Base-by-base conservation (phyloP, 257 asterid species). In the Jacaranda mimosifolia region DNA sequence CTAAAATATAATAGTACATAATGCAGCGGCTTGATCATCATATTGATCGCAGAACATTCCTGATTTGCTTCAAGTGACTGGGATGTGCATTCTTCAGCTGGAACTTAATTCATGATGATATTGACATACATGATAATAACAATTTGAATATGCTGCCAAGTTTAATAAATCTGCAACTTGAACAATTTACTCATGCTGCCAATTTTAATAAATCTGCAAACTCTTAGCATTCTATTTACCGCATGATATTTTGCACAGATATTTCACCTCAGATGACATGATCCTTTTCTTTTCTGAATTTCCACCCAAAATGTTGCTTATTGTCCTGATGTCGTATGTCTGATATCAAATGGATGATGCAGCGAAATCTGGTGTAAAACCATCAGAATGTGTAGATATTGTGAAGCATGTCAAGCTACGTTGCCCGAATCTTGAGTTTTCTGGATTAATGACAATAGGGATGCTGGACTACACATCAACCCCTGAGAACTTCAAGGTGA, bases 371-470 rank as follows among this genome's bases (percentile, higher is more conserved):
- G 98, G 98, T 66, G 67, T 90, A 26, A 77, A 89, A 70, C 98
- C 97, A 64, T 85, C 97, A 51, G 90, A 89, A 18, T 91, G 94
- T 74, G 46, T 87, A 55, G 96, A 91, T 64, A 91, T 93, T 64
- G 96, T 83, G 63, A 90, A 90, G 79, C 93, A 86, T 79, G 88
- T 93, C 80, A 87, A 83, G 82, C 75, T 74, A 74, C 80, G 85
- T 26, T 93, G 97, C 78, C 91, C 89, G 48, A 89, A 90, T 77
- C 98, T 93, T 55, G 85, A 89, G 76, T 93, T 93, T 87, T 90
- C 96, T 26, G 98, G 98, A 81, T 83, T 93, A 69, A 93, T 93
- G 98, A 93, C 98, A 40, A 93, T 93, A 67, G 98, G 98, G 73
- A 90, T 88, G 94, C 96, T 92, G 0, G 97, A 93, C 81, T 93